Base-by-base conservation (phyloP, 1,284 basidiomycete species). In the Ceratobasidium sp. region DNA sequence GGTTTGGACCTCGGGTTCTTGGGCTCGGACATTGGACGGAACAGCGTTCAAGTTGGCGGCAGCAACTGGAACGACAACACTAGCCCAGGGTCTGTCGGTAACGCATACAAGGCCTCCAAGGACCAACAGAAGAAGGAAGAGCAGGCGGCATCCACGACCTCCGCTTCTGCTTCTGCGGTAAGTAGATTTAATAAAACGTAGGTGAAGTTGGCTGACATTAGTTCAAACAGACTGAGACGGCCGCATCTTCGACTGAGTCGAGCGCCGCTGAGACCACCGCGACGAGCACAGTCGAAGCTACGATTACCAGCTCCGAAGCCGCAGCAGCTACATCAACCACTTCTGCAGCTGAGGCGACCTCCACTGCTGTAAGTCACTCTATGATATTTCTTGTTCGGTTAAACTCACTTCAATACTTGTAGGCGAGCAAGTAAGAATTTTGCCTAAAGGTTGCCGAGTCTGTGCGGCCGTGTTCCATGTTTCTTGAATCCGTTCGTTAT, bases 11-110 rank as follows among this genome's bases (percentile, higher is more conserved):
- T 79, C 66, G 77, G 77, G 19, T 79, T 79, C 74, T 36, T 59
- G 14, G 79, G 79, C 24, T 65, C 53, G 19, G 48, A 71, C 50
- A 62, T 79, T 53, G 79, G 79, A 2, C 78, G 74, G 66, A 75
- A 76, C 74, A 76, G 65, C 44, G 75, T 79, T 24, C 17, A 29
- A 33, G 75, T 79, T 47, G 54, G 27, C 19, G 78, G 78, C 24
- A 77, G 73, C 76, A 79, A 79, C 76, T 79, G 79, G 79, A 72
- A 78, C 57, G 54, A 77, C 71, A 27, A 29, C 17, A 72, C 76
- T 15, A 79, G 78, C 9, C 79, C 79, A 1, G 53, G 33, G 2
- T 78, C 78, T 27, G 79, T 78, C 41, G 76, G 76, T 27, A 41
- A 71, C 41, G 64, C 48, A 33, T 50, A 50, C 48, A 33, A 51